These are phyloP conservation scores for Lachancea thermotolerans DNA, from an alignment of 805 yeast genomes.

Conservation along the genomic window DNA sequence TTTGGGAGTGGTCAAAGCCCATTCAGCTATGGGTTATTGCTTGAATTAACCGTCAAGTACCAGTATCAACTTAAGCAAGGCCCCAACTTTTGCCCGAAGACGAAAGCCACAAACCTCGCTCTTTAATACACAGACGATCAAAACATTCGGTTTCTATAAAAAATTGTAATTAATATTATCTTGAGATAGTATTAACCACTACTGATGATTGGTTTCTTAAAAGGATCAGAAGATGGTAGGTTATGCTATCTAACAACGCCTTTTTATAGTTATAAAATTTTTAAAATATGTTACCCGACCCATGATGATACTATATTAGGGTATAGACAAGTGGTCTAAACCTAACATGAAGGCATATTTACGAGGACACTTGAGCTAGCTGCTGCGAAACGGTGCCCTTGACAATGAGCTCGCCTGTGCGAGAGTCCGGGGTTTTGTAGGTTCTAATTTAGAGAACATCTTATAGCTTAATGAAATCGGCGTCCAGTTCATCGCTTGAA, in stretches of 20 bases:
- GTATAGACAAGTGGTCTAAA: not conserved
- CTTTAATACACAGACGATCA: constrained; percentile 25
- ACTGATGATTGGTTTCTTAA: constrained; percentile 33
- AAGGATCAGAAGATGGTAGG: constrained; percentile 5
- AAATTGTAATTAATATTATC: constrained; percentile 34
- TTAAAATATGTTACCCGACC: constrained; percentile 2
- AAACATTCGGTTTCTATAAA: constrained; percentile 33
- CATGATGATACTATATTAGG: not conserved
- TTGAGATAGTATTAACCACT: constrained; percentile 39
- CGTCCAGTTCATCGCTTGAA: constrained; percentile 8
- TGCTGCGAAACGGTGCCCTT: too few relatives aligned
- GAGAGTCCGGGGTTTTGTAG: too few relatives aligned
- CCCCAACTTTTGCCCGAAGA: constrained; percentile 7
- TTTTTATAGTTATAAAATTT: constrained; percentile 5
- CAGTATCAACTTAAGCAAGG: constrained; percentile 32
- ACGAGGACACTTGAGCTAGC: too few relatives aligned
- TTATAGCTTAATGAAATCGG: constrained; percentile 7
- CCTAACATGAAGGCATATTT: too few relatives aligned
- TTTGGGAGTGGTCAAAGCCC: constrained; percentile 33
- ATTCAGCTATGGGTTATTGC: constrained; percentile 36
- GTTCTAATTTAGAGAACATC: not conserved
- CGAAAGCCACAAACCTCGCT: constrained; percentile 7
- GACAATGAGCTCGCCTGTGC: too few relatives aligned
- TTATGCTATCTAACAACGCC: not conserved
- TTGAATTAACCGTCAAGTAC: constrained; percentile 25